A percentile compares a stretch with the other conserved stretches of the same genome.
phyloP scores from a whole-genome alignment of 2,329 filamentous ascomycete species.

The Exophiala calicioides region DNA sequence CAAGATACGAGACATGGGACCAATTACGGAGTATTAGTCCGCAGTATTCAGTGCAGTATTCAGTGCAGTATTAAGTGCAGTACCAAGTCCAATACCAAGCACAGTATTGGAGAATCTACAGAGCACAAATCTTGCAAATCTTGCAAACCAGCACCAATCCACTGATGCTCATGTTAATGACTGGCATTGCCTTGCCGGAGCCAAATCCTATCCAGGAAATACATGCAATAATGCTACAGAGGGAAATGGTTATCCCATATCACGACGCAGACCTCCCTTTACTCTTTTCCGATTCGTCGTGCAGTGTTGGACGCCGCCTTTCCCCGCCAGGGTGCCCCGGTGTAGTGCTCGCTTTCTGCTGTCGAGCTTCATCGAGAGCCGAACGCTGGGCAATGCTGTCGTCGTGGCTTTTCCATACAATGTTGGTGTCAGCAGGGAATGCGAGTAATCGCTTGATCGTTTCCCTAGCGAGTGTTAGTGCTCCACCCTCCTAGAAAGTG shows the following conservation, averaged over 20 bases:
- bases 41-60: too few relatives aligned
- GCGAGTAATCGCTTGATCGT: conserved; percentile 87
- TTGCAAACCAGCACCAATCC: too few relatives aligned
- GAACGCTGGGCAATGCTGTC: conserved; percentile 91
- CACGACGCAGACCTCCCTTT: conserved; percentile 43
- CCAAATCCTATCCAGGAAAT: conserved; percentile 22
- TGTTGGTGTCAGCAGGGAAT: conserved; percentile 83
- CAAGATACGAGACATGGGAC: too few relatives aligned
- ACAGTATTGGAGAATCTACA: too few relatives aligned
- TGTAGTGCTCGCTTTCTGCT: conserved; percentile 67
- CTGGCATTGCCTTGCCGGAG: neutral
- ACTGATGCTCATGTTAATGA: neutral
- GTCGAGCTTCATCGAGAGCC: conserved; percentile 85
- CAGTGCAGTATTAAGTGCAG: too few relatives aligned
- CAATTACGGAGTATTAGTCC: too few relatives aligned
- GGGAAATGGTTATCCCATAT: conserved; percentile 24
- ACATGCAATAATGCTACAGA: conserved; percentile 21
- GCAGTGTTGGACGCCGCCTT: conserved; percentile 44
- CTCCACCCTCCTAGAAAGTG: conserved; percentile 4
- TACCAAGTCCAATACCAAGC: too few relatives aligned
- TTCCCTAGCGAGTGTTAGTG: conserved; percentile 61
- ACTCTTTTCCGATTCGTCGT: conserved; percentile 46
- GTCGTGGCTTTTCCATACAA: conserved; percentile 95
- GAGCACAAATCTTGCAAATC: too few relatives aligned
- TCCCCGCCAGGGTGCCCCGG: conserved; percentile 38